A percentile compares a stretch with the other conserved stretches of the same genome.
phyloP scores from a whole-genome alignment of 768 basidiomycete genomes.

The Tremella fuciformis region DNA sequence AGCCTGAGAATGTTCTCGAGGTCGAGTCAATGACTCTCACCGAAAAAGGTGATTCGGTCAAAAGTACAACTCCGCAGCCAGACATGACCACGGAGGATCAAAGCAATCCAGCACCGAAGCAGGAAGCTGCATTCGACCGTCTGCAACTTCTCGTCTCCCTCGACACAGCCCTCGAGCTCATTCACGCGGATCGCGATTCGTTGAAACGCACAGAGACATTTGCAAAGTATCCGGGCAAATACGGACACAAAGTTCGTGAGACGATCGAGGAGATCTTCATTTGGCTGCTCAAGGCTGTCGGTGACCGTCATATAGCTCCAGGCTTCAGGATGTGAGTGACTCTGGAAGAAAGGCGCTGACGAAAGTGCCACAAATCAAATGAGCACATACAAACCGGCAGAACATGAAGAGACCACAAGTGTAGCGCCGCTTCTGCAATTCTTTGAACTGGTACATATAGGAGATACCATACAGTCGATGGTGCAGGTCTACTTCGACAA shows the following conservation, averaged over 20 bases:
- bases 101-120: constrained; percentile 1
- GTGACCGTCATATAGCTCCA: constrained; percentile 71
- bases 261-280: constrained; percentile 93
- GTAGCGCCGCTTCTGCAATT: constrained; percentile 94
- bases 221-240: constrained; percentile 76
- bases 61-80: constrained; percentile 1
- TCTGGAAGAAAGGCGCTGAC: not conserved
- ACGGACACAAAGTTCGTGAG: constrained; percentile 81
- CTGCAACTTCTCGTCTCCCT: constrained; percentile 88
- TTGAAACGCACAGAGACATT: constrained; percentile 92
- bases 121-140: constrained; percentile 54
- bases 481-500: constrained; percentile 98
- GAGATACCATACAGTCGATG: constrained; percentile 96
- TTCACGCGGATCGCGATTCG: constrained; percentile 86
- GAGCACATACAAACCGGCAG: constrained; percentile 81
- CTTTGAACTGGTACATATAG: constrained; percentile 94
- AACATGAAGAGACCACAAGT: constrained; percentile 72
- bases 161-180: constrained; percentile 83
- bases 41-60: constrained; percentile 7
- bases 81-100: constrained; percentile 9
- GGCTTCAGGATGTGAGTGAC: constrained; percentile 69
- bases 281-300: constrained; percentile 71
- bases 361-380: constrained; percentile 82
- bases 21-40: not conserved
- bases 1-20: constrained; percentile 6